Evolutionary conservation across 2,329 filamentous ascomycete species (phyloP).

Genomic region (Saccharata proteae): DNA sequence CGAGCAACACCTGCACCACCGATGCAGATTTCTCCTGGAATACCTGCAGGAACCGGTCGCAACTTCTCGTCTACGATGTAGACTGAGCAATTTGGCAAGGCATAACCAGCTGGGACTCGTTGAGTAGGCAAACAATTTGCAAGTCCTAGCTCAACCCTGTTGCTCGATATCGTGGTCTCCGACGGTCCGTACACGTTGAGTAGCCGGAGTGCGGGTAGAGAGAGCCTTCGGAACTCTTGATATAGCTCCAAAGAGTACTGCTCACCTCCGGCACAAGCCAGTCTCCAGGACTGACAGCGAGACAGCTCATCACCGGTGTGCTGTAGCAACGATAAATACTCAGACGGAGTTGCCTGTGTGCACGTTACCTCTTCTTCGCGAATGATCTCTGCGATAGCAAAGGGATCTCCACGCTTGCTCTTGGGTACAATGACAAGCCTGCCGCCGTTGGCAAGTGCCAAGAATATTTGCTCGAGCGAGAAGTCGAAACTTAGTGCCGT

Average conservation of each 20-base stretch:
- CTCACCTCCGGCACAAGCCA: background rate
- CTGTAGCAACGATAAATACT: background rate
- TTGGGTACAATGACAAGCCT: background rate
- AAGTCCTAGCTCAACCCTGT: too few species aligned
- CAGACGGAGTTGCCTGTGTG: background rate
- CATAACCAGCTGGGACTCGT: background rate
- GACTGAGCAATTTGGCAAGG: constrained; percentile 1
- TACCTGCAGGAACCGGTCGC: constrained; percentile 7
- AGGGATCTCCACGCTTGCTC: background rate
- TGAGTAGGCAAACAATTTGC: too few species aligned
- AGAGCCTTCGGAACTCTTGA: background rate
- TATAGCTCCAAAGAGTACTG: background rate
- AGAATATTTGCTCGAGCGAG: background rate
- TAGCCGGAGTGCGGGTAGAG: background rate
- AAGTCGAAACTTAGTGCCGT: constrained; percentile 1
- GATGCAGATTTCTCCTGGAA: constrained; percentile 57
- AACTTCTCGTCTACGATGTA: constrained; percentile 10
- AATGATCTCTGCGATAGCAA: background rate
- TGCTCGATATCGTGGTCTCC: background rate
- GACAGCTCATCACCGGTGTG: background rate
- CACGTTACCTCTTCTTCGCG: background rate
- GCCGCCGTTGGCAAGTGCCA: background rate
- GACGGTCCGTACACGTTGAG: background rate
- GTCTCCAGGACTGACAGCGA: background rate
- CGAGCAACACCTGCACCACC: constrained; percentile 63